Conservation (phyloP, 106 monocot species). For the Apostasia shenzhenica region DNA sequence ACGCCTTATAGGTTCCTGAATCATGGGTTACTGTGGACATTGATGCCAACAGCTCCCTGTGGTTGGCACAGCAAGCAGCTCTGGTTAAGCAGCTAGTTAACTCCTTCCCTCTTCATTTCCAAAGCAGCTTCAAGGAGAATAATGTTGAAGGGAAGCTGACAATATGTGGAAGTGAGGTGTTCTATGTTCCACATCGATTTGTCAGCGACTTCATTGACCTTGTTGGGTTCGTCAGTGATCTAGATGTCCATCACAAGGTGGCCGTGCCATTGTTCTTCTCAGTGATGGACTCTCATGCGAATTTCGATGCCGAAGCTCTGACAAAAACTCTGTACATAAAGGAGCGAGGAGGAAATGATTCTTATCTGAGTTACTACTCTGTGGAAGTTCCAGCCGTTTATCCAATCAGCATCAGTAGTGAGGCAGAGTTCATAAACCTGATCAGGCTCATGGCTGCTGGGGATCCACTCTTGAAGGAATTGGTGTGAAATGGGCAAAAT, state of each 20-base stretch:
- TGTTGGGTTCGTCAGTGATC: constrained; percentile 54
- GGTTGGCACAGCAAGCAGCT: constrained; percentile 47
- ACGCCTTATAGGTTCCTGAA: constrained; percentile 33
- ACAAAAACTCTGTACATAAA: constrained; percentile 37
- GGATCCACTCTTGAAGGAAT: constrained; percentile 79
- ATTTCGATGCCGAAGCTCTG: constrained; percentile 71
- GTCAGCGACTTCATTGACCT: constrained; percentile 67
- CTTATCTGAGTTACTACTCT: constrained; percentile 45
- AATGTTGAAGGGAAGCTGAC: constrained; percentile 40
- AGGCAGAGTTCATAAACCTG: constrained; percentile 80
- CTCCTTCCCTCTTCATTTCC: constrained; percentile 74
- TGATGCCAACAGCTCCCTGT: constrained; percentile 46
- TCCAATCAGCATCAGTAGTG: constrained; percentile 51
- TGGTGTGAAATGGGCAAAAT: constrained; percentile 38
- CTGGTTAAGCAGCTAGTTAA: constrained; percentile 55
- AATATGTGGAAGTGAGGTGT: constrained; percentile 73
- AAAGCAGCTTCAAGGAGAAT: constrained; percentile 66
- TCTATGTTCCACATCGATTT: constrained; percentile 64
- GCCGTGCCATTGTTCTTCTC: constrained; percentile 84
- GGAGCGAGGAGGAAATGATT: constrained; percentile 20
- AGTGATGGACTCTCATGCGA: constrained; percentile 65
- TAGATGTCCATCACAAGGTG: constrained; percentile 76
- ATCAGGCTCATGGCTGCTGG: constrained; percentile 76
- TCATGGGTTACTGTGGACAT: constrained; percentile 59
- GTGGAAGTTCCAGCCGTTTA: constrained; percentile 64